phyloP scores from a whole-genome alignment of 106 monocot species.

The Narthecium ossifragum region DNA sequence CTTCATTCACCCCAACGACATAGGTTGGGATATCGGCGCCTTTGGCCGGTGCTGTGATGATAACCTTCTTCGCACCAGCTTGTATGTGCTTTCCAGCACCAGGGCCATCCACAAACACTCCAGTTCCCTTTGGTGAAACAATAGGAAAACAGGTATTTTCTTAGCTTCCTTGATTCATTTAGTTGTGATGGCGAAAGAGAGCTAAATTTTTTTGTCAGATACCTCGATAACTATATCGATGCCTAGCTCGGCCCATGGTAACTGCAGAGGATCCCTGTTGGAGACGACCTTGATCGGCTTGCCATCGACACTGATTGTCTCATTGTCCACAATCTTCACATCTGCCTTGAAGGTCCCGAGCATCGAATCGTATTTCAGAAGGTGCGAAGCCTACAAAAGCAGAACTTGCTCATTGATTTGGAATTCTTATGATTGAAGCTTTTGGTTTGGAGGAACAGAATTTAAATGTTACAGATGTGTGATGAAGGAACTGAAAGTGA shows the following conservation, averaged over 20 bases:
- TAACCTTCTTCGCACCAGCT: constrained; percentile 97
- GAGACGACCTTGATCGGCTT: constrained; percentile 86
- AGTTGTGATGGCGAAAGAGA: not conserved
- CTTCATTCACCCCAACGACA: constrained; percentile 93
- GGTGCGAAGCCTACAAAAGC: constrained; percentile 75
- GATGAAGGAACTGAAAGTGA: too few relatives aligned
- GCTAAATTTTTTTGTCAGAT: not conserved
- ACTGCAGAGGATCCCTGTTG: constrained; percentile 79
- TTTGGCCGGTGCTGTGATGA: constrained; percentile 95
- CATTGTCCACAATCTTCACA: constrained; percentile 84
- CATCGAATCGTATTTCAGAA: constrained; percentile 97
- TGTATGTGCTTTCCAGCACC: constrained; percentile 98
- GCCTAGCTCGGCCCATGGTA: constrained; percentile 95
- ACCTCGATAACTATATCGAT: constrained; percentile 99
- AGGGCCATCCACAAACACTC: constrained; percentile 98
- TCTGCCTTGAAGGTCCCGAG: constrained; percentile 96
- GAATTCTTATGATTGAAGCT: too few relatives aligned
- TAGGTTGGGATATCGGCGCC: constrained; percentile 96
- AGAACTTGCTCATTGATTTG: not conserved
- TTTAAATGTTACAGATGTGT: too few relatives aligned
- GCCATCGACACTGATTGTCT: constrained; percentile 90
- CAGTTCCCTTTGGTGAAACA: constrained; percentile 77
- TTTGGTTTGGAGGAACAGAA: too few relatives aligned
- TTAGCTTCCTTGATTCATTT: not conserved
- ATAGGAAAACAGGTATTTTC: not conserved